Evolutionary conservation across 176 grass and related monocot species (phyloP).

Genomic region (Panicum miliaceum): DNA sequence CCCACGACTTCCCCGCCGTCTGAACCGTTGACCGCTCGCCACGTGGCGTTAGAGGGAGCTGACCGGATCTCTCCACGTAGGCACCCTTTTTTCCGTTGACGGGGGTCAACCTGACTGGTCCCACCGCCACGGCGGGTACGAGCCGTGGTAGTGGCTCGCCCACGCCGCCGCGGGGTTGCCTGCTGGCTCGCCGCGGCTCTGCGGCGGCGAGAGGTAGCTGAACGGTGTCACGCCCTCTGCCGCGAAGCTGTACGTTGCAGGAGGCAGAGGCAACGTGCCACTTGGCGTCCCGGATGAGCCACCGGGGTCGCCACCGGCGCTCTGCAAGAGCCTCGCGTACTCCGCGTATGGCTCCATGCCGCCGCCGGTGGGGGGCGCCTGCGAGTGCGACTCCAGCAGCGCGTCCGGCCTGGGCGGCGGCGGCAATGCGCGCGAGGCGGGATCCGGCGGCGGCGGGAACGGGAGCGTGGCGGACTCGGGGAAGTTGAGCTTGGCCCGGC

Average conservation of each 20-base stretch:
- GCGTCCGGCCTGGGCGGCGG: slow-evolving; percentile 26
- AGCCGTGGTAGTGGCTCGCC: slow-evolving; percentile 20
- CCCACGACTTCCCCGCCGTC: neutral
- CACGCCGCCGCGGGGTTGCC: slow-evolving; percentile 19
- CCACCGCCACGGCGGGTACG: slow-evolving; percentile 30
- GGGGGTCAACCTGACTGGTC: slow-evolving; percentile 8
- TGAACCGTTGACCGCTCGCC: neutral
- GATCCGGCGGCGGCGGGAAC: neutral
- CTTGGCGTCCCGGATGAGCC: neutral
- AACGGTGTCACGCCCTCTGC: neutral
- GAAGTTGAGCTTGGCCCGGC: slow-evolving; percentile 76
- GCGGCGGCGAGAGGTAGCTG: slow-evolving; percentile 3
- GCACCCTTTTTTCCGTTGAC: neutral
- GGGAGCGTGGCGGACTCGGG: slow-evolving; percentile 52
- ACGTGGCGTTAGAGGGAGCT: neutral
- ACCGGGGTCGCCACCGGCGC: neutral
- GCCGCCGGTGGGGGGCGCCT: neutral
- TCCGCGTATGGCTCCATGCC: slow-evolving; percentile 19
- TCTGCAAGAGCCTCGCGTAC: slow-evolving; percentile 35
- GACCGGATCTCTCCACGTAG: neutral
- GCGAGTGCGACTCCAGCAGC: slow-evolving; percentile 49
- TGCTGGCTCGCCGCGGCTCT: neutral
- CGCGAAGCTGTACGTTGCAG: slow-evolving; percentile 20
- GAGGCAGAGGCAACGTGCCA: neutral
- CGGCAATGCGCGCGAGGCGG: neutral